Conservation (phyloP, 1,284 basidiomycete species). For the Ustilago lituana region DNA sequence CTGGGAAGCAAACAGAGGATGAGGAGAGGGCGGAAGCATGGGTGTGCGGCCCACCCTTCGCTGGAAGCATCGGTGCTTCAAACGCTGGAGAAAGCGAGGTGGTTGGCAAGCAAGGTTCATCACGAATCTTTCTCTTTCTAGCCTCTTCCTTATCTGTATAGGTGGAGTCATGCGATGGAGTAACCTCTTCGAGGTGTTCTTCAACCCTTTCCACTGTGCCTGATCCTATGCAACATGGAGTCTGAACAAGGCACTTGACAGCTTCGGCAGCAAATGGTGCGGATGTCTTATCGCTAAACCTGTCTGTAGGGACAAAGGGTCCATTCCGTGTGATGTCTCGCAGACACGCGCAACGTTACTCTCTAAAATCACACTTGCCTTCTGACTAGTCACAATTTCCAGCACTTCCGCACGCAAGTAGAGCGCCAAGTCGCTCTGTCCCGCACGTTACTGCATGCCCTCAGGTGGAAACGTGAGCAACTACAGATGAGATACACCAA, state of each 20-base stretch:
- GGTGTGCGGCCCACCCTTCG: constrained; percentile 29
- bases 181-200: too few relatives aligned
- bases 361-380: background rate
- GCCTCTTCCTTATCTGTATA: too few relatives aligned
- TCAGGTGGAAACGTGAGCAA: too few relatives aligned
- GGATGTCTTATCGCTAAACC: too few relatives aligned
- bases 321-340: constrained; percentile 17
- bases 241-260: too few relatives aligned
- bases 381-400: constrained; percentile 7
- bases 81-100: constrained; percentile 19
- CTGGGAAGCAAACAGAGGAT: background rate
- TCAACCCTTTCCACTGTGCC: too few relatives aligned
- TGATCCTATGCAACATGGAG: too few relatives aligned
- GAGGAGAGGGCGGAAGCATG: constrained; percentile 18
- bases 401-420: background rate
- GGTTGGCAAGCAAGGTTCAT: constrained; percentile 13
- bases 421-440: background rate
- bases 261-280: too few relatives aligned
- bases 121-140: constrained; percentile 35
- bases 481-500: too few relatives aligned
- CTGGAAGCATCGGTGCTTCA: constrained; percentile 16
- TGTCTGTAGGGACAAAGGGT: constrained; percentile 12
- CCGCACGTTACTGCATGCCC: background rate
- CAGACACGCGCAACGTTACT: background rate
- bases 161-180: too few relatives aligned